Percentiles rank a stretch among this genome's conserved stretches.
These are phyloP conservation scores for Spirogloea muscicola DNA, from an alignment of 139 green algal species.

Conservation along the genomic window DNA sequence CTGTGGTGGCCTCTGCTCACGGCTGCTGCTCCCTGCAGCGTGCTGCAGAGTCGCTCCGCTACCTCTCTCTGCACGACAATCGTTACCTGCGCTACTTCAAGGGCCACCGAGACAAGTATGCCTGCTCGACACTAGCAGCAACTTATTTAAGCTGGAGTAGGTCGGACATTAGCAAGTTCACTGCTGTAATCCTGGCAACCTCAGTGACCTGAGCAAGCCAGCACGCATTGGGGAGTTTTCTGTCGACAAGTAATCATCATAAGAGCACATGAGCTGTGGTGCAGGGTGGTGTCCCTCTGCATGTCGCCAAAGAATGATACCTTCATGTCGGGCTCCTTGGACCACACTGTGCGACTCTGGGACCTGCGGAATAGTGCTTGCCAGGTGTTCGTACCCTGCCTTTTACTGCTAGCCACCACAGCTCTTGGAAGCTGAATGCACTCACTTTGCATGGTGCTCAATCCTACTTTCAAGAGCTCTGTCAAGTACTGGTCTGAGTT, in stretches of 20 bases:
- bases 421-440: too few relatives aligned
- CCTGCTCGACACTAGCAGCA: not conserved
- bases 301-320: conserved; percentile 77
- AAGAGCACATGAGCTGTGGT: not conserved
- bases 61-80: conserved; percentile 79
- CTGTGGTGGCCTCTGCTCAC: too few relatives aligned
- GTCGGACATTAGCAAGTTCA: too few relatives aligned
- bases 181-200: too few relatives aligned
- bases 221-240: too few relatives aligned
- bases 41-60: conserved; percentile 65
- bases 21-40: not conserved
- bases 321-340: conserved; percentile 66
- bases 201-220: too few relatives aligned
- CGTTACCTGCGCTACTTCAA: conserved; percentile 81
- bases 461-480: too few relatives aligned
- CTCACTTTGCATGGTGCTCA: too few relatives aligned
- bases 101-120: conserved; percentile 65
- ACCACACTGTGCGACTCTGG: conserved; percentile 80
- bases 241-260: not conserved
- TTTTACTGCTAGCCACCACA: too few relatives aligned
- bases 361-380: conserved; percentile 74
- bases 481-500: too few relatives aligned
- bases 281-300: conserved; percentile 66
- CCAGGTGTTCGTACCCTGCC: conserved; percentile 58
- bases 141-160: too few relatives aligned